Evolutionary conservation across 2,329 filamentous ascomycete genomes (phyloP).

Genomic region (Penicillium sp.): DNA sequence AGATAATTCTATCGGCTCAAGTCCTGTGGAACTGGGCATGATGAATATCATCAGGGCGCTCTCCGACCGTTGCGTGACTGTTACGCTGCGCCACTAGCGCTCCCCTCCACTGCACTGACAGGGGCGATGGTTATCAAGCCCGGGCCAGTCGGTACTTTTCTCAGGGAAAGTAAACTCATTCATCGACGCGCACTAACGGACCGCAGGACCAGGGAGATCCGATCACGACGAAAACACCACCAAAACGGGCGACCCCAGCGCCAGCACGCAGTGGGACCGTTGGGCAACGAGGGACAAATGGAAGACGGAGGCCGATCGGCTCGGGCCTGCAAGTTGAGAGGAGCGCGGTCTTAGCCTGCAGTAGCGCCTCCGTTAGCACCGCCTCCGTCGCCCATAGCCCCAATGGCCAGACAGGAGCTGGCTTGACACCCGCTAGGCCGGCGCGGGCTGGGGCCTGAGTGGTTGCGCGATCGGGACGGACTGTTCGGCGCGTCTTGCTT

Average conservation of each 20-base stretch:
- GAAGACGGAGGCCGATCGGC: slow-evolving; percentile 16
- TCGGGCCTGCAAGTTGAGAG: background rate
- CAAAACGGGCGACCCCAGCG: too few relatives aligned
- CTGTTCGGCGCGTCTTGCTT: too few relatives aligned
- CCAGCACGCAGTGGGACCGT: slow-evolving; percentile 11
- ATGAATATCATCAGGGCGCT: too few relatives aligned
- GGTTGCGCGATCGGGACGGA: background rate
- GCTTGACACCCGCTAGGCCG: background rate
- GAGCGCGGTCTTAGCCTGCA: slow-evolving; percentile 14
- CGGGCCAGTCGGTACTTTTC: too few relatives aligned
- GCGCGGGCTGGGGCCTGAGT: background rate
- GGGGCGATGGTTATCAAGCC: too few relatives aligned
- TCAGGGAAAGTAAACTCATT: too few relatives aligned
- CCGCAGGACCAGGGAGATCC: background rate
- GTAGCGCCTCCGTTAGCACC: slow-evolving; percentile 9
- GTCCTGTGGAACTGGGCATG: too few relatives aligned
- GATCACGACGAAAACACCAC: background rate
- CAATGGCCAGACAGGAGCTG: slow-evolving; percentile 1
- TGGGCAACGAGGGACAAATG: slow-evolving; percentile 18
- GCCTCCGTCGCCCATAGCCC: background rate
- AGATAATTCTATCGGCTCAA: too few relatives aligned
- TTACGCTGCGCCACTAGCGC: too few relatives aligned
- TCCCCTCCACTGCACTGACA: too few relatives aligned
- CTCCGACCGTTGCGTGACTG: too few relatives aligned
- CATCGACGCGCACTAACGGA: background rate